Conservation (phyloP, 306 rosid species). For the Quercus suber region DNA sequence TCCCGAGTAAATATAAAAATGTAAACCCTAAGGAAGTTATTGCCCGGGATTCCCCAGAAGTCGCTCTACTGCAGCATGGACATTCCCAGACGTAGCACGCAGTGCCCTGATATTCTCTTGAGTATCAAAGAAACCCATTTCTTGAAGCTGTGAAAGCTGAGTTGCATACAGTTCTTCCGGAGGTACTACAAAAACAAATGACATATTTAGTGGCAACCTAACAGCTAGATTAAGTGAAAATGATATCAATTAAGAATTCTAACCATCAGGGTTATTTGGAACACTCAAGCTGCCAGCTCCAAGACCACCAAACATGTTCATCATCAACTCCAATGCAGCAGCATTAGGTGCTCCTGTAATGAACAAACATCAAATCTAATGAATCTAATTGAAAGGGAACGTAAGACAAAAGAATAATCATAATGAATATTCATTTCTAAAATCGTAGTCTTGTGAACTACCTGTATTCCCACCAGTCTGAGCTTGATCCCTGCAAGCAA, state of each 20-base stretch:
- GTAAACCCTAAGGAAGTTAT: conserved; percentile 11
- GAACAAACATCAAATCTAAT: background rate
- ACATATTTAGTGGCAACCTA: background rate
- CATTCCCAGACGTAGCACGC: conserved; percentile 60
- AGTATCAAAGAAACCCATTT: conserved; percentile 64
- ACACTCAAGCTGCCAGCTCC: conserved; percentile 47
- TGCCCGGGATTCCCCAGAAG: conserved; percentile 56
- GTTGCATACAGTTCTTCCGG: conserved; percentile 61
- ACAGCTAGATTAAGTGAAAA: background rate
- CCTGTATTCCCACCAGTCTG: conserved; percentile 50
- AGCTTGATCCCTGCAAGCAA: conserved; percentile 39
- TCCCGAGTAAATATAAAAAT: background rate
- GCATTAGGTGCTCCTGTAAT: conserved; percentile 40
- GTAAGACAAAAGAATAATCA: background rate
- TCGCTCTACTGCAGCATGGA: conserved; percentile 69
- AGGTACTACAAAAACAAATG: conserved; percentile 33
- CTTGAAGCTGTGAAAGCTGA: conserved; percentile 61
- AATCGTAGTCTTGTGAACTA: background rate
- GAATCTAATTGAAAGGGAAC: background rate
- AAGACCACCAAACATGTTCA: conserved; percentile 67
- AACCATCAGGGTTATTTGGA: conserved; percentile 52
- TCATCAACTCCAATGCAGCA: conserved; percentile 50
- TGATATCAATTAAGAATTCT: background rate
- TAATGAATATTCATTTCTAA: background rate
- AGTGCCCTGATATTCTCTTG: conserved; percentile 66